phyloP scores from a whole-genome alignment of 768 basidiomycete genomes.

The Sporobolomyces pararoseus region DNA sequence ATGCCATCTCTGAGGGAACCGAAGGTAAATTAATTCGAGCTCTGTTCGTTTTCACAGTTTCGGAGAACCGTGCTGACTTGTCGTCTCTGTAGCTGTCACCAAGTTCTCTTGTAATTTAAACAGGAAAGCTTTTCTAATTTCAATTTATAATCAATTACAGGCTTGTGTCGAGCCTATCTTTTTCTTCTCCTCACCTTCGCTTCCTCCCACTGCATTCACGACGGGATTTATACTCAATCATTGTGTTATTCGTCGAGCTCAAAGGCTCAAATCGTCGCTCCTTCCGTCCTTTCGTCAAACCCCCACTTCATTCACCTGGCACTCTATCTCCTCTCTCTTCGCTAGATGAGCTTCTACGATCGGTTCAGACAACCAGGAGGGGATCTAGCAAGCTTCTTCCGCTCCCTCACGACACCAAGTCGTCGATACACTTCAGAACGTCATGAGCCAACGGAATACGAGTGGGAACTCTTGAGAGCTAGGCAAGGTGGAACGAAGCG shows the following conservation, averaged over 20 bases:
- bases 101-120: slow-evolving; percentile 42
- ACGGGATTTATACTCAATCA: slow-evolving; percentile 33
- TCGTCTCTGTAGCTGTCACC: neutral
- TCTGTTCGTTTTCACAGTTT: too few species aligned
- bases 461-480: slow-evolving; percentile 28
- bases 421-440: neutral
- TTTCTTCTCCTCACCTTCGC: slow-evolving; percentile 74
- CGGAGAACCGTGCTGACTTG: slow-evolving; percentile 50
- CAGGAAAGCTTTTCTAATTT: too few species aligned
- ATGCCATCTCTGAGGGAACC: slow-evolving; percentile 89
- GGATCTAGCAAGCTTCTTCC: slow-evolving; percentile 22
- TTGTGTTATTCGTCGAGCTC: too few species aligned
- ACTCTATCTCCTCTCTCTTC: neutral
- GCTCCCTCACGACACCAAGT: slow-evolving; percentile 19
- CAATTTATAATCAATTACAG: slow-evolving; percentile 33
- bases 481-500: slow-evolving; percentile 29
- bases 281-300: neutral
- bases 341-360: slow-evolving; percentile 6
- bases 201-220: slow-evolving; percentile 50
- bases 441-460: slow-evolving; percentile 12
- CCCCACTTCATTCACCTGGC: neutral
- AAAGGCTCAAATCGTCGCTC: too few species aligned
- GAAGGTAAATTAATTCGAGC: slow-evolving; percentile 63
- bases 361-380: slow-evolving; percentile 12
- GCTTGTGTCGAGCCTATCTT: slow-evolving; percentile 71